Evolutionary conservation across 169 alveolate species (phyloP), one percentile per base, ranked within the genome.

Genomic region (Plasmodium fragile): DNA sequence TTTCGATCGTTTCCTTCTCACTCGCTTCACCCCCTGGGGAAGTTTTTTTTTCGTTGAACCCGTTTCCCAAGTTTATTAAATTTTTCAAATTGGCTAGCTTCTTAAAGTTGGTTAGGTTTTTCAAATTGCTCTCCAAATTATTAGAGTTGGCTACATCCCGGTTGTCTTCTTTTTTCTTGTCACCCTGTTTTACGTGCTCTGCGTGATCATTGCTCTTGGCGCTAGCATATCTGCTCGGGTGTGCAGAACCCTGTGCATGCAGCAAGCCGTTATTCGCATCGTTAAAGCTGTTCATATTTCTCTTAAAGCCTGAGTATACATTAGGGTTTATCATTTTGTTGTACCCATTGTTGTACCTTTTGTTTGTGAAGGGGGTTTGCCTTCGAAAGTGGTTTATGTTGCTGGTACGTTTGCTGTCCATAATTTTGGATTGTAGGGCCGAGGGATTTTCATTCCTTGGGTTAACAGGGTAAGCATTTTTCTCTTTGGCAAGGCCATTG

Each of bases 331-430:
- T 16, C 43, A 73, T 52, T n/a, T 53, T 84, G 18, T 32, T 41
- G 59, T 84, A 73, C n/a, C 72, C 65, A 52, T 10, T 73, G 28
- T 84, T 73, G 75, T 84, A 84, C 22, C 93, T 30, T 49, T 73
- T 84, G n/a, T 72, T 18, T 11, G 59, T 83, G 52, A 72, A 72
- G 22, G 83, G 79, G 13, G 83, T 13, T 65, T 52, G 49, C 59
- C 78, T 84, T 30, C 71, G 75, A 32, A 73, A 30, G 34, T 84
- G 80, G 41, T 49, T 65, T 30, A 82, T 59, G 65, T 69, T 65
- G n/a, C 65, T 16, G 34, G 28, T 25, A 25, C 81, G 22, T 73
- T 32, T 84, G 75, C 16, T 22, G 16, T 22, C 75, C 36, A 25
- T 4, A 49, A 49, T 18, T 49, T 49, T 49, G 59, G 22, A 2